Conservation (phyloP, 2,329 filamentous ascomycete genomes). For the Colletotrichum phormii region DNA sequence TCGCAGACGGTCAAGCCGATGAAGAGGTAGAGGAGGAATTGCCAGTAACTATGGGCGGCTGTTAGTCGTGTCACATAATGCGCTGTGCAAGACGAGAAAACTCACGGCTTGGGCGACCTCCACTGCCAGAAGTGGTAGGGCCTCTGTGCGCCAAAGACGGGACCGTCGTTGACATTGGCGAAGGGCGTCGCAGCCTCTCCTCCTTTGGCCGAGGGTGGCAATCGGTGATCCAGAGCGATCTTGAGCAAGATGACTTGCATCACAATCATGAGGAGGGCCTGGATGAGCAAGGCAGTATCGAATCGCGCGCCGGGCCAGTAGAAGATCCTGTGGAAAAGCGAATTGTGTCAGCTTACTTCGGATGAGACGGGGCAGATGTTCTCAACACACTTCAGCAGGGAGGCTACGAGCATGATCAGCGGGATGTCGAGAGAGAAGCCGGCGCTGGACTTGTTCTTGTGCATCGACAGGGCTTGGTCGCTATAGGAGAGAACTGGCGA, state of each 20-base stretch:
- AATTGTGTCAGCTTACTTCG: slow-evolving; percentile 24
- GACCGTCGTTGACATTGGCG: slow-evolving; percentile 57
- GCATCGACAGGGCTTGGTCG: slow-evolving; percentile 75
- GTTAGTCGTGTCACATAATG: background rate
- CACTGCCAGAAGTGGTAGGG: slow-evolving; percentile 89
- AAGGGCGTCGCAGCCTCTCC: slow-evolving; percentile 74
- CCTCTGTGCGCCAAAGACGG: slow-evolving; percentile 57
- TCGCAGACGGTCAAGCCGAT: slow-evolving; percentile 71
- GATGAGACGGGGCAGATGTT: background rate
- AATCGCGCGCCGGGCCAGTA: slow-evolving; percentile 77
- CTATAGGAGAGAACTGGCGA: slow-evolving; percentile 74
- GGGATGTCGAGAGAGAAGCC: slow-evolving; percentile 79
- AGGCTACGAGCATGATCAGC: slow-evolving; percentile 78
- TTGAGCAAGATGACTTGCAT: slow-evolving; percentile 75
- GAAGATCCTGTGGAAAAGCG: slow-evolving; percentile 67
- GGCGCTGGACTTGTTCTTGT: slow-evolving; percentile 71
- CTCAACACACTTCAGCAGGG: slow-evolving; percentile 67
- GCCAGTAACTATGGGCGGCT: slow-evolving; percentile 73
- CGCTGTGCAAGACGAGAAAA: slow-evolving; percentile 33
- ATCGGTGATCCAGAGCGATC: slow-evolving; percentile 76
- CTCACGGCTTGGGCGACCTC: slow-evolving; percentile 75
- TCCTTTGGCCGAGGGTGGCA: slow-evolving; percentile 67
- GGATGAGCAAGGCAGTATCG: slow-evolving; percentile 71
- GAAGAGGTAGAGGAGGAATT: slow-evolving; percentile 77
- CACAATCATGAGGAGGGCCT: slow-evolving; percentile 73